Percentiles rank a stretch among this genome's conserved stretches.
Evolutionary conservation across 352 stramenopile species (phyloP).

Genomic region (Phytophthora litchii): DNA sequence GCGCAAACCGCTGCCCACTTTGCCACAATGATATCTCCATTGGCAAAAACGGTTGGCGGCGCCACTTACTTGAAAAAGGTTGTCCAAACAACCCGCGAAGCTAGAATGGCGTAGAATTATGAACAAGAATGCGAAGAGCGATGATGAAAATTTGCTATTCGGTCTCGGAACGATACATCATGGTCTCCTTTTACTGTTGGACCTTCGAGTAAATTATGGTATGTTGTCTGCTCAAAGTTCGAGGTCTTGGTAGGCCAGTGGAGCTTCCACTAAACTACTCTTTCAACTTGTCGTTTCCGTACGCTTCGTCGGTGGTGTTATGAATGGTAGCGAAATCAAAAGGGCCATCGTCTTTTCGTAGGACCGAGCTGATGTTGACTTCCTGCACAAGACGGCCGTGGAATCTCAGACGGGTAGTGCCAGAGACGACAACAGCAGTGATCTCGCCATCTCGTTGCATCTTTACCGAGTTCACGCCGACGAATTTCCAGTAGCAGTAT

Average conservation of each 20-base stretch:
- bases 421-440: constrained; percentile 24
- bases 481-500: constrained; percentile 36
- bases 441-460: constrained; percentile 28
- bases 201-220: neutral
- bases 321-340: constrained; percentile 9
- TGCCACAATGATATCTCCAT: constrained; percentile 79
- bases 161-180: constrained; percentile 7
- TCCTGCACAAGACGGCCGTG: constrained; percentile 18
- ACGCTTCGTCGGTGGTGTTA: neutral
- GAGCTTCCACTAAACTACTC: neutral
- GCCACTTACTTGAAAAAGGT: constrained; percentile 68
- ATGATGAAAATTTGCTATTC: constrained; percentile 26
- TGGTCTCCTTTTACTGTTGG: constrained; percentile 14
- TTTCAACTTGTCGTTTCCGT: neutral
- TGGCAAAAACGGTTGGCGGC: constrained; percentile 72
- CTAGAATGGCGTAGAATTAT: constrained; percentile 30
- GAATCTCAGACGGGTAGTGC: constrained; percentile 40
- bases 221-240: constrained; percentile 3
- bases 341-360: constrained; percentile 19
- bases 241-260: neutral
- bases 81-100: constrained; percentile 85
- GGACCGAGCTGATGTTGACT: constrained; percentile 13
- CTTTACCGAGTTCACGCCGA: constrained; percentile 22
- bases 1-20: constrained; percentile 78
- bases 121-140: constrained; percentile 24